Conservation (phyloP, 352 stramenopile genomes). For the Globisporangium paddicum region DNA sequence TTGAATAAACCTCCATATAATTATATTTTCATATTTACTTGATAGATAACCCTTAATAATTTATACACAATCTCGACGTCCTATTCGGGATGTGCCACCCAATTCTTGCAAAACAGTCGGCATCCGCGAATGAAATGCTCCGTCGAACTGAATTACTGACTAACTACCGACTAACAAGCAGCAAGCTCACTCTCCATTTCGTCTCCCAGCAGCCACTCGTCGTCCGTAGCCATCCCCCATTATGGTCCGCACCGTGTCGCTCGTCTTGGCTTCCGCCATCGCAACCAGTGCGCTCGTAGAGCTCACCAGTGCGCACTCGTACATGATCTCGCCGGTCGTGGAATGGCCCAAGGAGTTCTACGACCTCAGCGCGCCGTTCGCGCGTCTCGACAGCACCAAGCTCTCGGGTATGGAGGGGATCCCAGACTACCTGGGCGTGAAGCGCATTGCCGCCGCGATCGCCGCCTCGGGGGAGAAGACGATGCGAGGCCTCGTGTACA, state of each 20-base stretch:
- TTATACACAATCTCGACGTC: no score
- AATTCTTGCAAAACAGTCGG: no score
- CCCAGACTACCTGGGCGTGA: constrained; percentile 1
- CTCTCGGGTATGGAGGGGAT: constrained; percentile 10
- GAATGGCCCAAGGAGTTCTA: constrained; percentile 11
- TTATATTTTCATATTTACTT: no score
- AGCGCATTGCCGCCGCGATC: constrained; percentile 10
- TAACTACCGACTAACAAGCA: no score
- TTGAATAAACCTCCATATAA: no score
- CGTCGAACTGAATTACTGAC: no score
- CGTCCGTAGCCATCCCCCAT: background rate
- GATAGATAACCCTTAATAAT: no score
- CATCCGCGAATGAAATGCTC: no score
- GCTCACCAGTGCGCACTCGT: constrained; percentile 16
- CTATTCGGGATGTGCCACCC: no score
- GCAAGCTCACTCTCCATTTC: no score
- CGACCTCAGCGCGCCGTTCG: constrained; percentile 18
- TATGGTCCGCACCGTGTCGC: constrained; percentile 15
- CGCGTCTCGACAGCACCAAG: constrained; percentile 11
- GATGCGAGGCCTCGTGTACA: constrained; percentile 10
- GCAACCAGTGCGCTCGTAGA: background rate
- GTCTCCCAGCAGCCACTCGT: no score
- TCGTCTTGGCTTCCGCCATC: constrained; percentile 9
- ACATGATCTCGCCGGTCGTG: constrained; percentile 12
- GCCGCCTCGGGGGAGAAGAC: constrained; percentile 1